Evolutionary conservation across 2,329 filamentous ascomycete species (phyloP).

Genomic region (Macrophomina phaseolina): DNA sequence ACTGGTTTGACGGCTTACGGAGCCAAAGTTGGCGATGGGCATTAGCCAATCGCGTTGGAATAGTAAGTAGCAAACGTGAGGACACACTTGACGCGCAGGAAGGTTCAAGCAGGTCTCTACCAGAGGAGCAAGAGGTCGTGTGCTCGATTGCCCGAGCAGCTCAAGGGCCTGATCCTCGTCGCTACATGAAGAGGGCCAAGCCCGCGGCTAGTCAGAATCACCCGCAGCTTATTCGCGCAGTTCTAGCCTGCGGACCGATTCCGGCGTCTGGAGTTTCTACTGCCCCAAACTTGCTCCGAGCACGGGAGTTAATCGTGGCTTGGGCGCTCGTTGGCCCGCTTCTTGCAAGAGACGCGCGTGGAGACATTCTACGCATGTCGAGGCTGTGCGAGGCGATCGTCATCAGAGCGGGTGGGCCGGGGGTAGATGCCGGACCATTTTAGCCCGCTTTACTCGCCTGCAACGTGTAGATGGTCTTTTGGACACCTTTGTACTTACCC

Average conservation of each 20-base stretch:
- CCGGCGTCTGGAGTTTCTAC: too few relatives aligned
- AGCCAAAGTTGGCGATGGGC: too few relatives aligned
- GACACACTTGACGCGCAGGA: too few relatives aligned
- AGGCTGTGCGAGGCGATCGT: background rate
- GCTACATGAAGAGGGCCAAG: background rate
- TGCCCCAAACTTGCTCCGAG: background rate
- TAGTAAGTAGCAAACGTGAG: too few relatives aligned
- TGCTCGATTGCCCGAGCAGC: background rate
- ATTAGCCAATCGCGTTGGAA: too few relatives aligned
- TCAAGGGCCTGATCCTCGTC: background rate
- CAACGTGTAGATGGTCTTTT: background rate
- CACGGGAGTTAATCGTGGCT: background rate
- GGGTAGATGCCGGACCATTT: background rate
- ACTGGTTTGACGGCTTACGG: too few relatives aligned
- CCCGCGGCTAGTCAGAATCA: background rate
- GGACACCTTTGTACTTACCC: too few relatives aligned
- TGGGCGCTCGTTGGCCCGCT: background rate
- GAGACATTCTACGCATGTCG: too few relatives aligned
- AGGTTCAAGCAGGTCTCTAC: background rate
- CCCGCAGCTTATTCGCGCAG: conserved; percentile 2
- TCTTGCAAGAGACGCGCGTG: background rate
- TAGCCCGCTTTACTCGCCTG: background rate
- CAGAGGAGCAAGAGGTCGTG: conserved; percentile 1
- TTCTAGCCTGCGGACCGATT: background rate
- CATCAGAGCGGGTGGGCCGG: background rate